Conservation (phyloP, 768 basidiomycete genomes). For the Scleroderma bovista region DNA sequence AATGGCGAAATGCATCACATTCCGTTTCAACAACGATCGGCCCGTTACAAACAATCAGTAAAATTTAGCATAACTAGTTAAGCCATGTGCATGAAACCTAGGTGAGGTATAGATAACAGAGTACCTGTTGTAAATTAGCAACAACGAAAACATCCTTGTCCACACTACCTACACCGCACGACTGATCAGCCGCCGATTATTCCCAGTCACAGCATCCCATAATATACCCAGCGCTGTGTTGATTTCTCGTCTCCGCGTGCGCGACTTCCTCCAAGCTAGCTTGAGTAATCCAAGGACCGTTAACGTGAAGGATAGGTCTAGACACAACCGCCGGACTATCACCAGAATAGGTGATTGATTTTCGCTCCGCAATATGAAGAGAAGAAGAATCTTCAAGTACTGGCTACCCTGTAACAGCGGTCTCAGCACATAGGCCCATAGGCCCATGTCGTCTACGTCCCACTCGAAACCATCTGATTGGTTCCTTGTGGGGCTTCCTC, state of each 20-base stretch:
- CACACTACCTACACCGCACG: constrained; percentile 29
- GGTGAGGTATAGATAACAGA: constrained; percentile 10
- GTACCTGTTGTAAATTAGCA: neutral
- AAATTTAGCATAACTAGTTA: neutral
- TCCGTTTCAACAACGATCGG: constrained; percentile 3
- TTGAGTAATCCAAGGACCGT: constrained; percentile 56
- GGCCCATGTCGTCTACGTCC: constrained; percentile 78
- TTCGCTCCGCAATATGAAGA: constrained; percentile 50
- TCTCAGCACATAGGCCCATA: constrained; percentile 72
- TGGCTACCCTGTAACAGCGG: constrained; percentile 53
- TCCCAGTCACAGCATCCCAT: constrained; percentile 68
- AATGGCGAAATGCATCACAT: neutral
- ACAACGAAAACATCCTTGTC: neutral
- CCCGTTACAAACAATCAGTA: neutral
- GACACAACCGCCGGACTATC: constrained; percentile 65
- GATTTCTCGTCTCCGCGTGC: constrained; percentile 65
- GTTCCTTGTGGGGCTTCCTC: constrained; percentile 38
- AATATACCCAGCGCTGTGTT: constrained; percentile 56
- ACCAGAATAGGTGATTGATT: constrained; percentile 62
- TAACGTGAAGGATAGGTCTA: constrained; percentile 74
- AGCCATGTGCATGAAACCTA: too few species aligned
- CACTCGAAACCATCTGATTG: constrained; percentile 35
- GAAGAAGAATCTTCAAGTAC: constrained; percentile 42
- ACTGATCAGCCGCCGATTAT: constrained; percentile 44
- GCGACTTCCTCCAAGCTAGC: constrained; percentile 61